Base-by-base conservation (phyloP, 169 alveolate species). In the Plasmodium coatneyi region DNA sequence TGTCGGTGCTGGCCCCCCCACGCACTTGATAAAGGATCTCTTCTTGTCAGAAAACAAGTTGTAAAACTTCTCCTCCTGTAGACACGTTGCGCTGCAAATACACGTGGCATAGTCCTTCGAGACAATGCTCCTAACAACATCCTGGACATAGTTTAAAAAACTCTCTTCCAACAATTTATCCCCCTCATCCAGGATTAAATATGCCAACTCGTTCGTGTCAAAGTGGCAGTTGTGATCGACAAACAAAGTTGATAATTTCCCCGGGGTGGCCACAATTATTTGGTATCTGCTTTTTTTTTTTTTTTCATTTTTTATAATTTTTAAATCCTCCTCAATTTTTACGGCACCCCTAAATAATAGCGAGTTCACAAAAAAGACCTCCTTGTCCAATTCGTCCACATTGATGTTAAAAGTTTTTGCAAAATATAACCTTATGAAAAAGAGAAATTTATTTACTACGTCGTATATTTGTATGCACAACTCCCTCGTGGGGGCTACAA, bases 401-500 rank as follows among this genome's bases (percentile, higher is more conserved):
- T 83, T 12, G 34, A 74, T 54, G 39, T 76, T 49, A 41, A 46
- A 86, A 1, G 14, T 86, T 19, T 76, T 34, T 16, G 43, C 54
- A 86, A 74, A 74, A 86, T 86, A 86, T 30, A 86, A 74, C 76
- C 93, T 86, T n/a, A 86, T 74, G 41, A 86, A 86, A 46, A 86
- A 86, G 41, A 86, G 6, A 49, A 76, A 86, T 49, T 86, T 86
- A 32, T 86, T 86, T 86, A 86, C 70, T 76, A 76, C 70, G 60
- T 86, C 80, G 66, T 74, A 95, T 78, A 98, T 98, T 92, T 98
- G 97, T 71, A 98, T 96, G 93, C 99, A 97, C 16, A 98, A 96
- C 87, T 98, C 99, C 86, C 99, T 94, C 32, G 99, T 98, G 25
- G 99, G 99, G 19, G 99, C 96, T 72, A 98, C 82, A 22, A 97